Evolutionary conservation across 805 yeast genomes (phyloP).

Genomic region (Ogataea nonfermentans): DNA sequence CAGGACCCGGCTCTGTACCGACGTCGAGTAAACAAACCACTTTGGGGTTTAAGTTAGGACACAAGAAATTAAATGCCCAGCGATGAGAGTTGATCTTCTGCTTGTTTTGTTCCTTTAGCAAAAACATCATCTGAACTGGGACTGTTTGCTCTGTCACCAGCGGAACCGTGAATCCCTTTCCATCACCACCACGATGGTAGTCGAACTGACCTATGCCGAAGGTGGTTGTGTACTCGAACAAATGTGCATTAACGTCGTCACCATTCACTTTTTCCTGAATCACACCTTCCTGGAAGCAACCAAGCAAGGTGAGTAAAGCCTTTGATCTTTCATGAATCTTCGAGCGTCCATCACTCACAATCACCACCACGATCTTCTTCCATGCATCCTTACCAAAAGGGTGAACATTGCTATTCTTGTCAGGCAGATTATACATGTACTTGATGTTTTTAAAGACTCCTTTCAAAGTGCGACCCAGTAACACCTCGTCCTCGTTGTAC

Average conservation of each 20-base stretch:
- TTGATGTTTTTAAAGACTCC: conserved; percentile 88
- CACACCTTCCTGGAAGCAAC: conserved; percentile 91
- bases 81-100: conserved; percentile 93
- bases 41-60: conserved; percentile 76
- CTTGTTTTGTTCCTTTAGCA: conserved; percentile 84
- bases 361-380: conserved; percentile 87
- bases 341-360: conserved; percentile 88
- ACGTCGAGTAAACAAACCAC: conserved; percentile 86
- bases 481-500: conserved; percentile 84
- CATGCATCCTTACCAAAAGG: conserved; percentile 92
- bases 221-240: conserved; percentile 90
- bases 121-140: conserved; percentile 85
- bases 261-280: conserved; percentile 89
- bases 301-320: conserved; percentile 78
- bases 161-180: conserved; percentile 48
- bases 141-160: conserved; percentile 58
- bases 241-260: conserved; percentile 75
- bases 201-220: conserved; percentile 60
- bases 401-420: conserved; percentile 45
- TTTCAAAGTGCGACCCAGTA: conserved; percentile 79
- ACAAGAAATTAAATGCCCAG: conserved; percentile 93
- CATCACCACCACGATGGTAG: conserved; percentile 51
- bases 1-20: conserved; percentile 88
- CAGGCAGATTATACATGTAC: conserved; percentile 53
- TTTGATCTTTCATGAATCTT: conserved; percentile 77